Conservation (phyloP, 805 yeast species). For the Starmerella powellii region DNA sequence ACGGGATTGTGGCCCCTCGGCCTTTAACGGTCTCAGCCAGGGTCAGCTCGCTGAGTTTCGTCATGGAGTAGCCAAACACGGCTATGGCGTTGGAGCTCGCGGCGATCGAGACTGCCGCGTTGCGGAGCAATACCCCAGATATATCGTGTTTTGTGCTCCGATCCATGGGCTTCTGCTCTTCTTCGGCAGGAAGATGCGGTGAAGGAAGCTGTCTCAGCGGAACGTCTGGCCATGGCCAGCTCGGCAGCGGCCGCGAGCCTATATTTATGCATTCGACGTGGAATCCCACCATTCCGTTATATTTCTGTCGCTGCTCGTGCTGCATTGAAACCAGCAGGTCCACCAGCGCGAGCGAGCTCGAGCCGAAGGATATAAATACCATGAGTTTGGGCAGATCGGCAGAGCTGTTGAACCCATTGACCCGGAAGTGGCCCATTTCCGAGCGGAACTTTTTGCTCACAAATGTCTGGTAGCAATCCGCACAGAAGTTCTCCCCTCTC, state of each 20-base stretch:
- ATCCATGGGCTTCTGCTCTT: slow-evolving; percentile 17
- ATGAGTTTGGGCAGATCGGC: slow-evolving; percentile 29
- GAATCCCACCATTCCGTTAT: slow-evolving; percentile 60
- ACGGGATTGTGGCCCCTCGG: slow-evolving; percentile 58
- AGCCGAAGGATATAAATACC: slow-evolving; percentile 51
- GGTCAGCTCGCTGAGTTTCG: slow-evolving; percentile 68
- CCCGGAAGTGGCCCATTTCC: slow-evolving; percentile 68
- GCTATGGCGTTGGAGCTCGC: slow-evolving; percentile 38
- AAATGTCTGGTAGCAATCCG: slow-evolving; percentile 55
- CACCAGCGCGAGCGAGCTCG: slow-evolving; percentile 52
- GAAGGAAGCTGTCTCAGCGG: not conserved
- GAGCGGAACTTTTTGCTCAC: slow-evolving; percentile 70
- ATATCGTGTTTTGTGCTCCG: slow-evolving; percentile 59
- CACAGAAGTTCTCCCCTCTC: slow-evolving; percentile 55
- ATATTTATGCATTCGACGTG: slow-evolving; percentile 42
- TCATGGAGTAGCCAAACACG: slow-evolving; percentile 65
- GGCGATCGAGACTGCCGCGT: slow-evolving; percentile 40
- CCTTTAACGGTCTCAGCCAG: slow-evolving; percentile 75
- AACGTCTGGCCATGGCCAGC: slow-evolving; percentile 21
- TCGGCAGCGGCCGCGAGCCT: not conserved
- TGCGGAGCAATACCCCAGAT: slow-evolving; percentile 35
- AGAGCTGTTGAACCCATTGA: slow-evolving; percentile 40
- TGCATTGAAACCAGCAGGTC: slow-evolving; percentile 54
- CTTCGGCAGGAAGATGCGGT: slow-evolving; percentile 3
- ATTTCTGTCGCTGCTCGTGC: slow-evolving; percentile 48